Evolutionary conservation across 331 rosid species (phyloP).

Genomic region (Stylosanthes scabra): DNA sequence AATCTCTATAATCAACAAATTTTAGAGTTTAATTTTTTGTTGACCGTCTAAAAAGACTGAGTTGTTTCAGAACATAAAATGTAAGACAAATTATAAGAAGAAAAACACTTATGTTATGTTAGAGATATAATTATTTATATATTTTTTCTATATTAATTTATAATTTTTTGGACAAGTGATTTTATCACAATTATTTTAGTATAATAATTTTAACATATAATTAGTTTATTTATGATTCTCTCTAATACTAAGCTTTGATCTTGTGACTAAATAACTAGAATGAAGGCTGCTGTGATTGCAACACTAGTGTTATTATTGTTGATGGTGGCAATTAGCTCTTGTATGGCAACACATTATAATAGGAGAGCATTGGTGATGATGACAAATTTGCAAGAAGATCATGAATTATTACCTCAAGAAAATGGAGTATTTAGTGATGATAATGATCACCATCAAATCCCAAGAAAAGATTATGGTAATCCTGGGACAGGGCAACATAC

Average conservation of each 20-base stretch:
- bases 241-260: background rate
- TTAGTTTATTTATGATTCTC: too few species aligned
- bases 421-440: background rate
- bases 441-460: conserved; percentile 5
- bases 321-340: conserved; percentile 25
- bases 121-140: too few species aligned
- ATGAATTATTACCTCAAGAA: background rate
- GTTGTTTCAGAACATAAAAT: too few species aligned
- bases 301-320: background rate
- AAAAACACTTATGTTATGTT: too few species aligned
- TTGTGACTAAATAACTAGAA: background rate
- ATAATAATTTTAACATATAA: too few species aligned
- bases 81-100: too few species aligned
- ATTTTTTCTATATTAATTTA: too few species aligned
- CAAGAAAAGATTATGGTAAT: background rate
- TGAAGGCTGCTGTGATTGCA: conserved; percentile 27
- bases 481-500: background rate
- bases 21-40: too few species aligned
- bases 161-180: too few species aligned
- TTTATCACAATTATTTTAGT: too few species aligned
- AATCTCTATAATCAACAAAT: too few species aligned
- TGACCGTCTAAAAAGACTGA: too few species aligned
- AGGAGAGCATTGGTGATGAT: background rate
- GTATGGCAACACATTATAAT: background rate
- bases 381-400: background rate